Evolutionary conservation across 495 filamentous ascomycete genomes (phyloP), one percentile per base, ranked within the genome.

Genomic region (Acidiella bohemica): DNA sequence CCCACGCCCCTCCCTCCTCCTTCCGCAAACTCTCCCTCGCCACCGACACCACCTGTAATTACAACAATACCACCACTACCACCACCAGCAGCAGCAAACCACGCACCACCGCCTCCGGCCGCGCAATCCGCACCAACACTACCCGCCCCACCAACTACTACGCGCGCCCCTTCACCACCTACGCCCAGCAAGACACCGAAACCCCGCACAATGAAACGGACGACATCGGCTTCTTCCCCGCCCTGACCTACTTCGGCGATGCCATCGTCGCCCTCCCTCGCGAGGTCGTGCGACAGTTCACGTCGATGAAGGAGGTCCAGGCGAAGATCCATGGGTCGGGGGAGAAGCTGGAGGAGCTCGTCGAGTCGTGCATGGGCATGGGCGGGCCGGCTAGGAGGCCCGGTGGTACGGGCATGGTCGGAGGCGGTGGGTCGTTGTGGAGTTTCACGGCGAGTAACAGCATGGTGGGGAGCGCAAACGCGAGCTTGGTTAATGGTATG

Each of bases 301-400:
- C 86, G 5, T 70, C 95, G 31, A 65, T 99, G 36, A 93, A 93
- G 51, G 90, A 99, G 59, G 90, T 95, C 23, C 92, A 99, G 64
- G 88, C 90, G 35, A 99, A 99, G 61, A 74, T 84, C 38, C 80
- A 80, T 54, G 71, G 73, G 16, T 76, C 80, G 3, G 79, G 84
- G 59, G 73, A 79, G 45, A 62, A 72, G 51, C 67, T 94, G 23
- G 68, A 77, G 41, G 66, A 78, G 51, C 64, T 87, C 42, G 70
- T 93, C 45, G 67, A 76, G 26, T 65, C 64, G 41, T 75, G 80
- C 24, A 14, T 73, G 78, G 39, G 70, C 73, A 41, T 67, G 16
- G 32, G 38, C 13, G 28, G 46, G 1, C 43, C 43, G 7, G 10
- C 48, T 5, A 18, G 39, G 10, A 25, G 39, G 37, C 22, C 30